Evolutionary conservation across 768 basidiomycete genomes (phyloP).

Genomic region (Psilocybe cyanescens): DNA sequence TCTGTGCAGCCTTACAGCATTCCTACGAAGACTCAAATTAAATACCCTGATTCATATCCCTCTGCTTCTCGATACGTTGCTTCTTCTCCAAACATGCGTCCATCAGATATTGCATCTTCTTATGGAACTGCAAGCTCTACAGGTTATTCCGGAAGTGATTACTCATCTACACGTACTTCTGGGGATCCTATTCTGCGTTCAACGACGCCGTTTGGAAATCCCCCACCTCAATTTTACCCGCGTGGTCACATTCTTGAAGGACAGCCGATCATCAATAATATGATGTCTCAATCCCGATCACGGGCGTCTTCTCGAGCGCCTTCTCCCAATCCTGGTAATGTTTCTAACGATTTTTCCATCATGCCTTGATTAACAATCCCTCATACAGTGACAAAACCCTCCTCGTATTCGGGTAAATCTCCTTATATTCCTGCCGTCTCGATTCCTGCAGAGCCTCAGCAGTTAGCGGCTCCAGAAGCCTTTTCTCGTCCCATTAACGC

Average conservation of each 20-base stretch:
- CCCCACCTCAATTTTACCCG: constrained; percentile 48
- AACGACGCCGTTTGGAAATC: constrained; percentile 44
- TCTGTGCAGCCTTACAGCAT: constrained; percentile 36
- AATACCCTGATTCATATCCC: constrained; percentile 11
- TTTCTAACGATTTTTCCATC: constrained; percentile 14
- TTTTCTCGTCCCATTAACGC: constrained; percentile 76
- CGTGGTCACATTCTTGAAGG: constrained; percentile 62
- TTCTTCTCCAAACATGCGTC: constrained; percentile 53
- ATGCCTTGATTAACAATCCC: constrained; percentile 22
- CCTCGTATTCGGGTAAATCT: constrained; percentile 30
- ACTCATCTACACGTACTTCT: constrained; percentile 38
- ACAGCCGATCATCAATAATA: constrained; percentile 45
- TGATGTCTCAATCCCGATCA: constrained; percentile 24
- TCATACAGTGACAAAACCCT: constrained; percentile 21
- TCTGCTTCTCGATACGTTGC: constrained; percentile 28
- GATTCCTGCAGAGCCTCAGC: constrained; percentile 39
- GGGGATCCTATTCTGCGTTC: constrained; percentile 38
- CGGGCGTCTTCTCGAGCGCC: constrained; percentile 44
- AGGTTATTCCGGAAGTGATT: constrained; percentile 36
- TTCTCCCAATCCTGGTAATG: constrained; percentile 54
- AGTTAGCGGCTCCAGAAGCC: constrained; percentile 67
- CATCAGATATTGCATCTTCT: constrained; percentile 43
- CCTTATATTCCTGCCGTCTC: constrained; percentile 34
- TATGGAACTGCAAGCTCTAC: constrained; percentile 32
- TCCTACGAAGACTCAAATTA: constrained; percentile 11